Evolutionary conservation across 352 stramenopile species (phyloP).

Genomic region (Globisporangium emineosum): DNA sequence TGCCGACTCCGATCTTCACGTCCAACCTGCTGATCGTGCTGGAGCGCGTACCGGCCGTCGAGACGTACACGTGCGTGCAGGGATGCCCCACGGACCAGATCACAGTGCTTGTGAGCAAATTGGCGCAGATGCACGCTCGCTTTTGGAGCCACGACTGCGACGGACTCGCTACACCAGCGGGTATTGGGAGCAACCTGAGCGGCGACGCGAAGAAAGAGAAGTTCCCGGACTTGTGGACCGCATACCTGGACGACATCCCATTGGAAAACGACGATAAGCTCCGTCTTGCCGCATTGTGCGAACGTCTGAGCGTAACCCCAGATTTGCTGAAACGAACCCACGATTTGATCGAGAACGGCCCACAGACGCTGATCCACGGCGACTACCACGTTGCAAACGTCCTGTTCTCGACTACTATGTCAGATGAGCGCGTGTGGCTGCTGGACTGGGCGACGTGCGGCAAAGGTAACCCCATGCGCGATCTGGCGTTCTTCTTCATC

Average conservation of each 20-base stretch:
- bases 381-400: conserved; percentile 84
- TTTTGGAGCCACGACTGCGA: conserved; percentile 49
- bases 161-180: conserved; percentile 42
- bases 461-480: conserved; percentile 67
- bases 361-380: conserved; percentile 68
- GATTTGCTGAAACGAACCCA: conserved; percentile 43
- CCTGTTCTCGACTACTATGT: conserved; percentile 36
- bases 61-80: conserved; percentile 57
- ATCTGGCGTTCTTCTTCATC: conserved; percentile 83
- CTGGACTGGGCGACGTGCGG: conserved; percentile 82
- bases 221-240: conserved; percentile 54
- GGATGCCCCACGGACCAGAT: conserved; percentile 58
- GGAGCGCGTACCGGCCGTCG: conserved; percentile 44
- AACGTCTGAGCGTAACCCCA: conserved; percentile 38
- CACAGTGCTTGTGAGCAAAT: conserved; percentile 34
- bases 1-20: conserved; percentile 53
- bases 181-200: conserved; percentile 68
- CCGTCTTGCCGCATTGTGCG: conserved; percentile 39
- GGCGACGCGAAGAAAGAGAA: conserved; percentile 56
- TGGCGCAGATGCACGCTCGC: conserved; percentile 64
- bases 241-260: conserved; percentile 50
- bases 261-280: conserved; percentile 27
- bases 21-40: conserved; percentile 74
- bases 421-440: conserved; percentile 46
- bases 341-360: conserved; percentile 44